Percentiles rank a stretch among this genome's conserved stretches.
These are phyloP conservation scores for Rhypophila decipiens DNA, from an alignment of 495 filamentous ascomycete species.

Conservation along the genomic window DNA sequence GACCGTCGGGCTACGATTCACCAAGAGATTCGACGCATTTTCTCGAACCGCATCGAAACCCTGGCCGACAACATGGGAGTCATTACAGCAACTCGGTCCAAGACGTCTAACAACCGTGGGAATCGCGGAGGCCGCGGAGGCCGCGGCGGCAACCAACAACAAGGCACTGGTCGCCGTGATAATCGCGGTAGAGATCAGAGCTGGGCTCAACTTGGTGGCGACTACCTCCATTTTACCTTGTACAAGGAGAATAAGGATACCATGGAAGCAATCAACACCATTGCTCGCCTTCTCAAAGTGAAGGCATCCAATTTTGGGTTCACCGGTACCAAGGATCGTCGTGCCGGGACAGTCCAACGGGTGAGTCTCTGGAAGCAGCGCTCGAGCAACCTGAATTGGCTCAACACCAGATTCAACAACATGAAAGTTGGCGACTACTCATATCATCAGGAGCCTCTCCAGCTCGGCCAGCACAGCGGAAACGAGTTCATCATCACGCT, in stretches of 20 bases:
- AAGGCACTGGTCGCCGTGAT: conserved; percentile 4
- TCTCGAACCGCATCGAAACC: conserved; percentile 25
- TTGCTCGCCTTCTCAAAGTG: conserved; percentile 62
- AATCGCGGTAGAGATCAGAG: conserved; percentile 9
- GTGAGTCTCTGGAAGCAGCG: conserved; percentile 64
- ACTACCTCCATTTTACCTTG: conserved; percentile 85
- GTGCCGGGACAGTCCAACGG: conserved; percentile 81
- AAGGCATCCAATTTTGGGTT: conserved; percentile 68
- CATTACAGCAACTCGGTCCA: too few relatives aligned
- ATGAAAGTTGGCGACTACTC: conserved; percentile 72
- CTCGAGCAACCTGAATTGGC: conserved; percentile 51
- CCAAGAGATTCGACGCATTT: conserved; percentile 42
- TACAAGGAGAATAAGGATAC: conserved; percentile 99
- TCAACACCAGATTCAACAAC: conserved; percentile 56
- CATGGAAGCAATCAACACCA: conserved; percentile 76
- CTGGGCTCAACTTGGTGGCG: conserved; percentile 50
- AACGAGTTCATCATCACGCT: conserved; percentile 92
- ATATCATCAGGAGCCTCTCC: conserved; percentile 60
- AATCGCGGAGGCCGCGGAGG: conserved; percentile 21
- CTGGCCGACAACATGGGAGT: conserved; percentile 18
- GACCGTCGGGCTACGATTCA: conserved; percentile 31
- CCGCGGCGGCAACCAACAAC: too few relatives aligned
- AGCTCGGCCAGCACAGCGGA: conserved; percentile 75
- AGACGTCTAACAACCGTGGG: conserved; percentile 12
- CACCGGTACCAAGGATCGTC: conserved; percentile 90